Base-by-base conservation (phyloP, 345 rosid genomes). In the Nasturtium officinale region DNA sequence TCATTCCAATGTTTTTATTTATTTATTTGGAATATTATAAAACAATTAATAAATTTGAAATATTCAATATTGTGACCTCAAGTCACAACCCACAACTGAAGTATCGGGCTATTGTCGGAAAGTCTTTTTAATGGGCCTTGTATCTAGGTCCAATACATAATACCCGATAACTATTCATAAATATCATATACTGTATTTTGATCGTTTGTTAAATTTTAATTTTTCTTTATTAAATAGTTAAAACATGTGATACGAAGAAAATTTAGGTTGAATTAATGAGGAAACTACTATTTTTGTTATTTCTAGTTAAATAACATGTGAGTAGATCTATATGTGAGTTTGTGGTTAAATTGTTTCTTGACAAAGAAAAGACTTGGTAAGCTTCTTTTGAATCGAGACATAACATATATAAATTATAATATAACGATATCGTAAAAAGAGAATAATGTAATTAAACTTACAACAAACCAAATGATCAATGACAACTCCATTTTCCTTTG, bases 381-480 rank as follows among this genome's bases (percentile, higher is more conserved):
- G 5, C 1, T 8, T 45, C 6, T 30, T 43, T 13, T 1, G 3
- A 12, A 35, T 12, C 13, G 7, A 45, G 29, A 65, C 35, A 65
- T 33, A 35, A 32, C 13, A 59, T 9, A 50, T 25, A 46, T 15
- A 38, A 20, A 20, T 29, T 32, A 30, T 9, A 62, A 53, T 48
- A 61, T 37, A 35, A 33, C 0, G 33, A 26, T 35, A 28, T 0
- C 28, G 17, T 20, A 37, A 50, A 38, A 58, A 15, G 25, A 10
- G 60, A 30, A 61, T 3, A 57, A 68, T 68, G 57, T 51, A 18
- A 75, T 52, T 68, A 60, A 75, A 32, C 48, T 67, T 32, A 60
- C 74, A 67, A 13, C 68, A 67, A 74, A 37, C 45, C 67, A 67
- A 73, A 57, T 74, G 72, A 57, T 9, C 55, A 67, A 51, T 50